Percentiles rank a stretch among this genome's conserved stretches.
Evolutionary conservation across 441 rosid genomes (phyloP).

Genomic region (Gossypium davidsonii): DNA sequence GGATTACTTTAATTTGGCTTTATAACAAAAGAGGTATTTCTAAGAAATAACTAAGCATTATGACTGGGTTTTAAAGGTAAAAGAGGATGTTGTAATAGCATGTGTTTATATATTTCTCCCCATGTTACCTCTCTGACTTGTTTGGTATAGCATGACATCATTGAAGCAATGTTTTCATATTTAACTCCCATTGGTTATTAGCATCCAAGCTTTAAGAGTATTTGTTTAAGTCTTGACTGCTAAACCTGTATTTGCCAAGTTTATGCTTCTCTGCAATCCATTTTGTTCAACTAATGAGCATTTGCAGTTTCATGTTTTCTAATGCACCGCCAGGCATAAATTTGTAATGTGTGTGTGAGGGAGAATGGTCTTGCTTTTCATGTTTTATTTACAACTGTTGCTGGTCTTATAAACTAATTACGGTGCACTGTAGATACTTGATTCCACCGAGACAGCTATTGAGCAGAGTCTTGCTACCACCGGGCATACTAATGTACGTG

Average conservation of each 20-base stretch:
- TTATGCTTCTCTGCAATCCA: not conserved
- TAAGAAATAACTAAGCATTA: not conserved
- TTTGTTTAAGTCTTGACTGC: not conserved
- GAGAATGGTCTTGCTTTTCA: not conserved
- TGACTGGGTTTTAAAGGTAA: not conserved
- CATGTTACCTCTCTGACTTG: not conserved
- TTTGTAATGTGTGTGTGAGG: not conserved
- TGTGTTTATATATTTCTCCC: not conserved
- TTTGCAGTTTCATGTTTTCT: not conserved
- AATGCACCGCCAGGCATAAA: not conserved
- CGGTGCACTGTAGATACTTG: constrained; percentile 55
- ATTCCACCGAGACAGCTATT: constrained; percentile 78
- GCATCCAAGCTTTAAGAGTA: not conserved
- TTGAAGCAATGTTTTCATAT: not conserved
- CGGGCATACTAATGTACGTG: constrained; percentile 61
- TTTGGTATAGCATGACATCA: not conserved
- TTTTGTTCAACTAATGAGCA: not conserved
- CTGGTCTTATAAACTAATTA: not conserved
- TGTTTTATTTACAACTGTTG: not conserved
- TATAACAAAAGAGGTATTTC: not conserved
- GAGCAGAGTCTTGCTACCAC: constrained; percentile 90
- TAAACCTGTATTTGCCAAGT: not conserved
- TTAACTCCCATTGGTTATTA: not conserved
- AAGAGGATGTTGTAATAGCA: not conserved
- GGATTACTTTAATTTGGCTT: not conserved